Evolutionary conservation across 257 asterid genomes (phyloP).

Genomic region (Marsdenia floribunda): DNA sequence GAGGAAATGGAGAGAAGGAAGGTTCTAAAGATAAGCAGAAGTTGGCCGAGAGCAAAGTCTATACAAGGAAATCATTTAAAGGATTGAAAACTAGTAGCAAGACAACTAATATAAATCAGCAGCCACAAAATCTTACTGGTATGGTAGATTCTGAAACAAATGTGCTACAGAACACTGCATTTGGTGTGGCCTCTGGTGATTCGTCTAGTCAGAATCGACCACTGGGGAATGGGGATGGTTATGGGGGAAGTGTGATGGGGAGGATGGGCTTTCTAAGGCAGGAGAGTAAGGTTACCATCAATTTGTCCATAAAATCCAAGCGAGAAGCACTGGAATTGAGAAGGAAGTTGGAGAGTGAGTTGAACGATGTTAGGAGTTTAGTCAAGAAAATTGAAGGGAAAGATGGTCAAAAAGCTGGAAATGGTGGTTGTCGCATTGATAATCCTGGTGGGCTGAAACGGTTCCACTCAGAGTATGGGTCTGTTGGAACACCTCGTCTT

Average conservation of each 20-base stretch:
- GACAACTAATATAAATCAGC: conserved; percentile 31
- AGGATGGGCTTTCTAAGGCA: conserved; percentile 41
- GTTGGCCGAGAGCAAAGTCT: conserved; percentile 57
- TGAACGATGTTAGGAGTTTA: conserved; percentile 54
- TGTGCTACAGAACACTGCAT: conserved; percentile 25
- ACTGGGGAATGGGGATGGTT: conserved; percentile 23
- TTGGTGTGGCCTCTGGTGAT: conserved; percentile 43
- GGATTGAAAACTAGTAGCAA: conserved; percentile 39
- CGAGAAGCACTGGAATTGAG: conserved; percentile 57
- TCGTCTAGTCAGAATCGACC: conserved; percentile 33
- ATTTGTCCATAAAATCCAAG: conserved; percentile 56
- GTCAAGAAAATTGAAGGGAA: conserved; percentile 60
- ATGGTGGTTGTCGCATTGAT: conserved; percentile 25
- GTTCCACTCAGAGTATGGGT: conserved; percentile 25
- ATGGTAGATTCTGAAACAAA: conserved; percentile 31
- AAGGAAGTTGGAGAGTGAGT: conserved; percentile 72
- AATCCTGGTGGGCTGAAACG: conserved; percentile 26
- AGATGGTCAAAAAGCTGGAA: conserved; percentile 36
- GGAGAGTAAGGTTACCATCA: conserved; percentile 54
- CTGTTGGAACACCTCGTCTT: conserved; percentile 32
- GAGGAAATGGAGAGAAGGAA: conserved; percentile 53
- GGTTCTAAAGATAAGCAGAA: conserved; percentile 48
- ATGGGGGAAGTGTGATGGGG: conserved; percentile 22
- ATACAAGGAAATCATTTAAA: conserved; percentile 55
- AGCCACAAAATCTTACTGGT: conserved; percentile 26